Percentiles rank a stretch among this genome's conserved stretches.
Conservation (phyloP, 192 early-diverging fungal genomes). For the Backusella tuberculispora region DNA sequence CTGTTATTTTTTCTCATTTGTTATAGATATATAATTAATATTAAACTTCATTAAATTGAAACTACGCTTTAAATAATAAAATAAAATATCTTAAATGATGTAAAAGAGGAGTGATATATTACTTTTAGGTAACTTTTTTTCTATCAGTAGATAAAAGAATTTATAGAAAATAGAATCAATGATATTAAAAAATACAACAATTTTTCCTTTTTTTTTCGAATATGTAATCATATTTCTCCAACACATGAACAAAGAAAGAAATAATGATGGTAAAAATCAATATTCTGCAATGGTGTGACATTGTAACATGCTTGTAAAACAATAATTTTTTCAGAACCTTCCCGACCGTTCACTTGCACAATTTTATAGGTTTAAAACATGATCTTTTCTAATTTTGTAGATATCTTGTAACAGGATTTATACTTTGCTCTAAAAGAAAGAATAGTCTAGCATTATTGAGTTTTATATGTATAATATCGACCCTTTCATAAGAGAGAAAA, state of each 20-base stretch:
- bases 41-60: neutral
- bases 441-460: neutral
- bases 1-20: neutral
- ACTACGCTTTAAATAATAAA: neutral
- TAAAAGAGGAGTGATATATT: neutral
- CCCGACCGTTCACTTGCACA: neutral
- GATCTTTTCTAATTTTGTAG: conserved; percentile 5
- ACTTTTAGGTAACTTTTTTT: too few relatives aligned
- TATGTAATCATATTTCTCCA: too few relatives aligned
- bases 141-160: neutral
- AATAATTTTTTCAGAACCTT: neutral
- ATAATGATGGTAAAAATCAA: too few relatives aligned
- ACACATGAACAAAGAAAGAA: neutral
- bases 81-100: neutral
- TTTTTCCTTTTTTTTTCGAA: too few relatives aligned
- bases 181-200: too few relatives aligned
- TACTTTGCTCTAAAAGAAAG: neutral
- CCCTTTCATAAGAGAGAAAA: neutral
- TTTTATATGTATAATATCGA: neutral
- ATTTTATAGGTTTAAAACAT: neutral
- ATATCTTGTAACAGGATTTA: neutral
- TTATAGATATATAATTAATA: neutral
- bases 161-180: too few relatives aligned
- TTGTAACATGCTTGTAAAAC: neutral
- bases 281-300: neutral